Base-by-base conservation (phyloP, 2,329 filamentous ascomycete genomes). In the Aspergillus neoniger region DNA sequence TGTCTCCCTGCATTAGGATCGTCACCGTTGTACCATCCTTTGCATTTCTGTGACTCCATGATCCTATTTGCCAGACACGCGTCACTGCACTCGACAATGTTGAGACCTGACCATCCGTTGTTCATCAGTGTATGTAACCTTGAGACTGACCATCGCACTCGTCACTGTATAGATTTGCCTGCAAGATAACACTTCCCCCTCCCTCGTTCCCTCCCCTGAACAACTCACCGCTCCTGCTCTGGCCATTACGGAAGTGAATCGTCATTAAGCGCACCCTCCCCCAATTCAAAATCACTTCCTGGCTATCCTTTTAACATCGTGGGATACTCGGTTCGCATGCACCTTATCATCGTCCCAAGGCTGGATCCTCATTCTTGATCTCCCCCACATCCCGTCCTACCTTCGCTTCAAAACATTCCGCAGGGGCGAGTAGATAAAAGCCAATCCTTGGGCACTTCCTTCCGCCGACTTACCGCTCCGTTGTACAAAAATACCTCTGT, bases 1-100 rank as follows among this genome's bases (percentile, higher is more conserved):
- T 60, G 57, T 14, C 63, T 63, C 57, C 65, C 62, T 66, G 64
- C 65, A 66, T 67, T 55, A 53, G 51, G 62, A 64, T 65, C 60
- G 62, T 67, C 64, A 61, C 44, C 48, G 39, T 59, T 58, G 60
- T 63, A 57, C 56, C 38, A 55, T 60, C 32, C 39, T 54, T 55
- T 21, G 47, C 47, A 36, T 39, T 47, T 54, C 32, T 58, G 47
- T 43, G 32, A 38, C 54, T 41, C 50, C 54, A 58, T 62, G 43
- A 58, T 62, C 61, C 23, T 61, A 53, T 60, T 60, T 36, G 32
- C 60, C 61, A 62, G 57, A 65, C 57, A 65, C 58, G 60, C 66
- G 64, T 68, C 63, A 62, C 57, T 54, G 56, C 63, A 61, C 58
- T 58, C 59, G 41, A 47, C 23, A 51, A 30, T 44, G 52, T 30